These are phyloP conservation scores for Desmodesmus armatus DNA, from an alignment of 139 green algal genomes.

Conservation along the genomic window DNA sequence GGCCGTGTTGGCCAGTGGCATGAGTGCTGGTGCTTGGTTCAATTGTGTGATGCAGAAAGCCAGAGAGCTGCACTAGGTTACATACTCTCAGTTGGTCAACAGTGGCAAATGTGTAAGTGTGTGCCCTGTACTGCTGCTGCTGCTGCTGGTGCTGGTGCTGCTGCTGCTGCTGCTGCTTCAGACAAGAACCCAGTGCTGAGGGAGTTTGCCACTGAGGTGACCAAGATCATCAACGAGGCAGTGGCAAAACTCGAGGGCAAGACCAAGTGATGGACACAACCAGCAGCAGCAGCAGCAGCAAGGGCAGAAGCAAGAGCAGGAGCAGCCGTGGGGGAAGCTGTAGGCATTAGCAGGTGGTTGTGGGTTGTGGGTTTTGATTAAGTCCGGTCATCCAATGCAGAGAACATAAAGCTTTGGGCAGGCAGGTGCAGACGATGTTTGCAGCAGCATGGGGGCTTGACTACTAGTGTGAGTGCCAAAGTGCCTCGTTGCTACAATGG, in stretches of 20 bases:
- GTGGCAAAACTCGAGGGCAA: slow-evolving; percentile 43
- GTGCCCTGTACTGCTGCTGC: not conserved
- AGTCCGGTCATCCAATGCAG: too few relatives aligned
- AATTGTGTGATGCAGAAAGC: too few relatives aligned
- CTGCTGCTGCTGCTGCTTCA: slow-evolving; percentile 14
- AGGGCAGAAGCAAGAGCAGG: not conserved
- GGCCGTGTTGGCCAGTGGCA: too few relatives aligned
- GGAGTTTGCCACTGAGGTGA: slow-evolving; percentile 66
- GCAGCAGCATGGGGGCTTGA: not conserved
- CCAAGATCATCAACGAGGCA: slow-evolving; percentile 70
- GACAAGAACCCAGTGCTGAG: slow-evolving; percentile 67
- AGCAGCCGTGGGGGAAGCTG: not conserved
- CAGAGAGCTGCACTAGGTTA: too few relatives aligned
- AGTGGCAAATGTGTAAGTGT: too few relatives aligned
- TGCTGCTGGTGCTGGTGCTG: not conserved
- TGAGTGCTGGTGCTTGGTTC: too few relatives aligned
- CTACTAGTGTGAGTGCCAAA: not conserved
- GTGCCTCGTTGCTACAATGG: too few relatives aligned
- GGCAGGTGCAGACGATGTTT: not conserved
- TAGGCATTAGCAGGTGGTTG: not conserved
- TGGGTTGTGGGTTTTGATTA: not conserved
- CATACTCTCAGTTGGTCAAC: too few relatives aligned
- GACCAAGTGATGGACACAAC: not conserved
- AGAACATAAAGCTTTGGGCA: too few relatives aligned
- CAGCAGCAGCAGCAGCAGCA: not conserved